Evolutionary conservation across 1,284 basidiomycete species (phyloP).

Genomic region (Ceratobasidium sp.): DNA sequence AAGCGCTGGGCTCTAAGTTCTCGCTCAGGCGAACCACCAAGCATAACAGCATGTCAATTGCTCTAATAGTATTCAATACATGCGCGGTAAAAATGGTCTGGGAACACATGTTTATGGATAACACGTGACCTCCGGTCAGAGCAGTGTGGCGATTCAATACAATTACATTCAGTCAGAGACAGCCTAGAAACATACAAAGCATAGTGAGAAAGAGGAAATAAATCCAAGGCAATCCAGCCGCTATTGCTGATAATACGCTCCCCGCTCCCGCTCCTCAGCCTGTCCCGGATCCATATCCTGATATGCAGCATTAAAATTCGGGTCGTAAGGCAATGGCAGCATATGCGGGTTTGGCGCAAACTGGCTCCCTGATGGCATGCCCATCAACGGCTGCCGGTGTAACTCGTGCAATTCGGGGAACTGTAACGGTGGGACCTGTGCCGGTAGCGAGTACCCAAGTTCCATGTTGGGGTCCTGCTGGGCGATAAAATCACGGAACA

Average conservation of each 20-base stretch:
- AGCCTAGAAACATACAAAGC: not conserved
- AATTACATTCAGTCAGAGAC: not conserved
- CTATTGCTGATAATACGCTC: conserved; percentile 1
- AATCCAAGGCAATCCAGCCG: not conserved
- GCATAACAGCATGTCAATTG: no score
- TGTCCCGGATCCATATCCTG: not conserved
- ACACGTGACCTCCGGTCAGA: not conserved
- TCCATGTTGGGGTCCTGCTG: conserved; percentile 11
- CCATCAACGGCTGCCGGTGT: conserved; percentile 35
- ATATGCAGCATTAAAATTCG: conserved; percentile 28
- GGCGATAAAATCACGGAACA: conserved; percentile 35
- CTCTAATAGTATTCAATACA: not conserved
- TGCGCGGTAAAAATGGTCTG: not conserved
- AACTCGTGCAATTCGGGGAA: conserved; percentile 27
- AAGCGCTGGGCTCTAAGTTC: not conserved
- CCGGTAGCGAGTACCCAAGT: conserved; percentile 13
- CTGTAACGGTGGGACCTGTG: not conserved
- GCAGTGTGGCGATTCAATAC: not conserved
- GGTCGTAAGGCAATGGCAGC: conserved; percentile 34
- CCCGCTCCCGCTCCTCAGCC: not conserved
- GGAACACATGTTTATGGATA: no score
- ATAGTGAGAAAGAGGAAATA: not conserved
- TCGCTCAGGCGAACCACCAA: no score
- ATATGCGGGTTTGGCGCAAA: conserved; percentile 24
- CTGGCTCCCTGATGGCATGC: conserved; percentile 31